Base-by-base conservation (phyloP, 306 rosid genomes). In the Trifolium fragiferum region DNA sequence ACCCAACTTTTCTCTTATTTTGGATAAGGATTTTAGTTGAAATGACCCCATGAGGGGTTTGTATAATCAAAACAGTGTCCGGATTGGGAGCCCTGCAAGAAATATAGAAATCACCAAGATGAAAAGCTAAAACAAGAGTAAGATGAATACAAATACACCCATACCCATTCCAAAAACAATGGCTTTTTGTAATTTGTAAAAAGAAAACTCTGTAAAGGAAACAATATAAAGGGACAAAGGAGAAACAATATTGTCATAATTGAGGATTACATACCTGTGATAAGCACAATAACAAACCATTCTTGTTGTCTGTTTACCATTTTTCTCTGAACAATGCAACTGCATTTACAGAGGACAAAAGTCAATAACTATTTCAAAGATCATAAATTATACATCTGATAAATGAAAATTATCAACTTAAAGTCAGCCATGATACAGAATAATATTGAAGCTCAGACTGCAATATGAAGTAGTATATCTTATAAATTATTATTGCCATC, bases 1-100 rank as follows among this genome's bases (percentile, higher is more conserved):
- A 84, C 66, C 91, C 96, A 43, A 86, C 72, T 80, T 75, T 84
- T 85, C 89, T 92, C 86, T 88, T 92, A 60, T 62, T 92, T 83
- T 80, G 94, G 66, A 83, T 76, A 81, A 85, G 98, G 84, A 82
- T 90, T 89, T 90, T 90, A 18, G 90, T 84, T 19, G 96, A 88
- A 83, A 88, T 84, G 49, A 90, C 89, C 51, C 91, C 96, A 44
- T 66, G 70, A 55, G 96, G 92, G 73, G 91, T 88, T 82, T 90
- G 96, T 81, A 92, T 77, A 44, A 89, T 90, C 80, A 92, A 83
- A 72, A 84, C 94, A 9, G 90, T 89, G 78, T 92, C 96, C 35
- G 94, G 98, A 87, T 90, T 92, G 72, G 98, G 96, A 78, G 98
- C 91, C 89, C 98, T 92, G 84, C 81, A 83, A 59, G 47, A 50